A percentile compares a stretch with the other conserved stretches of the same genome.
These are phyloP conservation scores for Paracoccidioides brasiliensis DNA, from an alignment of 2,329 filamentous ascomycete genomes.

Conservation along the genomic window DNA sequence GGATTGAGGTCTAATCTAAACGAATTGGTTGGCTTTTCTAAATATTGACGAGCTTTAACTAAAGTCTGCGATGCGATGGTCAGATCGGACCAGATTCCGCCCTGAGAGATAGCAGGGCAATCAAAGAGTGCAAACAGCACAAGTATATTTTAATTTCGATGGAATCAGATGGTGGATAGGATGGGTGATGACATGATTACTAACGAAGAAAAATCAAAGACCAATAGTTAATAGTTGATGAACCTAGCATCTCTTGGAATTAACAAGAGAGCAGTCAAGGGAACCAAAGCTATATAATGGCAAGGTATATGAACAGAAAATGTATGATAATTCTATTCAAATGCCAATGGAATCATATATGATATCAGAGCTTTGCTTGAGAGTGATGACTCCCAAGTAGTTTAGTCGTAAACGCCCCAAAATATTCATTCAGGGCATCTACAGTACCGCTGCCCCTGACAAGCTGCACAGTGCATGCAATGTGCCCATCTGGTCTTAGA, in stretches of 20 bases:
- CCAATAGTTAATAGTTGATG: background rate
- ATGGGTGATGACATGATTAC: too few species aligned
- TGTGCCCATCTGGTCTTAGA: slow-evolving; percentile 76
- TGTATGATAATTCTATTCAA: background rate
- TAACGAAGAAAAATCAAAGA: background rate
- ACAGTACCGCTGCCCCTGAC: slow-evolving; percentile 66
- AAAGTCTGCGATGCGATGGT: too few species aligned
- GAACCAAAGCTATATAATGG: background rate
- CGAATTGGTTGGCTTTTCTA: too few species aligned
- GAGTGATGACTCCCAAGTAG: slow-evolving; percentile 18
- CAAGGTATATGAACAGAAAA: background rate
- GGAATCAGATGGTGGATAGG: too few species aligned
- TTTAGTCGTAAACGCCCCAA: slow-evolving; percentile 58
- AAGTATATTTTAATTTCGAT: too few species aligned
- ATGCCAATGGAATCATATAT: background rate
- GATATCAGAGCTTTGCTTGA: background rate
- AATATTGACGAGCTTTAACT: too few species aligned
- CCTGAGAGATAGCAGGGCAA: too few species aligned
- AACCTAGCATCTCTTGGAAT: background rate
- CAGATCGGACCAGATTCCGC: too few species aligned
- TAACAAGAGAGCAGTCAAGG: background rate
- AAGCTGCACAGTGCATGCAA: slow-evolving; percentile 61
- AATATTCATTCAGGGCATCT: slow-evolving; percentile 73
- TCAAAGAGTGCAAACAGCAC: too few species aligned
- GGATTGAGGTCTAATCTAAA: too few species aligned